Evolutionary conservation across 106 monocot genomes (phyloP).

Genomic region (Allium cepa): DNA sequence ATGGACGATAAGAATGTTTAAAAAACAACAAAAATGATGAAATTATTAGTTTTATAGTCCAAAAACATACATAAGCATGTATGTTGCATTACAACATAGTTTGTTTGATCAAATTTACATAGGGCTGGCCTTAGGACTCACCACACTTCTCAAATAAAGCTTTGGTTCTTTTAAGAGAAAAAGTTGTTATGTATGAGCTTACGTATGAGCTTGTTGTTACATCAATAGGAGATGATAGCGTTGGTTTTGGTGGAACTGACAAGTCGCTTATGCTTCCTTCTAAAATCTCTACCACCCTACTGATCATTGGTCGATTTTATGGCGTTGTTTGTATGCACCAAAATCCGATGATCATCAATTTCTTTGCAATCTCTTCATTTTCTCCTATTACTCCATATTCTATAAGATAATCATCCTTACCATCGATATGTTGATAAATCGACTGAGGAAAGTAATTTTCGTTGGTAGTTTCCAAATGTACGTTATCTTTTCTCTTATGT

Average conservation of each 20-base stretch:
- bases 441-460: constrained; percentile 26
- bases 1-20: no score
- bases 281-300: constrained; percentile 16
- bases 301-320: constrained; percentile 10
- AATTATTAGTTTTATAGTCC: no score
- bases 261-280: constrained; percentile 14
- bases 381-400: not conserved
- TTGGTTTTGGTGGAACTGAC: constrained; percentile 14
- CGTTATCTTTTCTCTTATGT: constrained; percentile 2
- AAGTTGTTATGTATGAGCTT: no score
- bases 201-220: not conserved
- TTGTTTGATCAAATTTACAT: no score
- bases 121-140: no score
- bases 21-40: no score
- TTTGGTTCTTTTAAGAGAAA: no score
- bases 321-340: constrained; percentile 19
- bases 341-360: constrained; percentile 12
- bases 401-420: not conserved
- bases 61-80: no score
- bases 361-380: constrained; percentile 7
- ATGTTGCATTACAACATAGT: no score
- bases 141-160: no score
- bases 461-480: constrained; percentile 10
- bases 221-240: not conserved
- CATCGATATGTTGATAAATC: constrained; percentile 14